phyloP scores from a whole-genome alignment of 805 yeast species.

The Pichia occidentalis region DNA sequence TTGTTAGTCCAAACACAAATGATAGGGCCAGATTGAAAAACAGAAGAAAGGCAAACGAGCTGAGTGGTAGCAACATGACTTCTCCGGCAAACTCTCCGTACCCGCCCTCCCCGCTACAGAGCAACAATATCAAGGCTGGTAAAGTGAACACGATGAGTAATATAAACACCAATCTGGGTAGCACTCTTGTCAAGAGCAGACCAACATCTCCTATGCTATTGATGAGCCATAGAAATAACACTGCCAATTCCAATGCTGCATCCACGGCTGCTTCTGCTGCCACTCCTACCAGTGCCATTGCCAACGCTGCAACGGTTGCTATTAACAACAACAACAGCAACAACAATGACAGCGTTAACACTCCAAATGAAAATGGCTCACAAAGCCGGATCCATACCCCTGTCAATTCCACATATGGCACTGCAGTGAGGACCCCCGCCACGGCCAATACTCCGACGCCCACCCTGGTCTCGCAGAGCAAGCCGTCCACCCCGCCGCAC shows the following conservation, averaged over 20 bases:
- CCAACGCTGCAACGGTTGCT: too few species aligned
- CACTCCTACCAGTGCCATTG: too few species aligned
- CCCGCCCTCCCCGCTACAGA: slow-evolving; percentile 3
- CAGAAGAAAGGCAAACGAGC: not conserved
- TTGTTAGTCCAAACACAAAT: not conserved
- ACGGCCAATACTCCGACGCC: not conserved
- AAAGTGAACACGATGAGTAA: not conserved
- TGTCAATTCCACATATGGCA: too few species aligned
- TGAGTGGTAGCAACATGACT: not conserved
- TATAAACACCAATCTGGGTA: too few species aligned
- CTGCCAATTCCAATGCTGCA: not conserved
- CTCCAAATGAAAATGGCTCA: too few species aligned
- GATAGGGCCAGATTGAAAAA: not conserved
- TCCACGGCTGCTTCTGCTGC: too few species aligned
- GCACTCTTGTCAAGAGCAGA: slow-evolving; percentile 1
- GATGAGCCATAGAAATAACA: slow-evolving; percentile 1
- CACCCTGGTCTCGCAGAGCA: slow-evolving; percentile 2
- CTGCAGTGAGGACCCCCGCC: slow-evolving; percentile 1
- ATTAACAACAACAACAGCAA: too few species aligned
- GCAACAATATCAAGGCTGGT: not conserved
- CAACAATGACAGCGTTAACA: not conserved
- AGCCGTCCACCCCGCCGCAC: slow-evolving; percentile 1
- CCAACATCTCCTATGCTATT: slow-evolving; percentile 5
- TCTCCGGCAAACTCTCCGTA: not conserved
- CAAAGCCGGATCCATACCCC: too few species aligned